These are phyloP conservation scores for Phytophthora colocasiae DNA, from an alignment of 352 stramenopile genomes.

Conservation along the genomic window DNA sequence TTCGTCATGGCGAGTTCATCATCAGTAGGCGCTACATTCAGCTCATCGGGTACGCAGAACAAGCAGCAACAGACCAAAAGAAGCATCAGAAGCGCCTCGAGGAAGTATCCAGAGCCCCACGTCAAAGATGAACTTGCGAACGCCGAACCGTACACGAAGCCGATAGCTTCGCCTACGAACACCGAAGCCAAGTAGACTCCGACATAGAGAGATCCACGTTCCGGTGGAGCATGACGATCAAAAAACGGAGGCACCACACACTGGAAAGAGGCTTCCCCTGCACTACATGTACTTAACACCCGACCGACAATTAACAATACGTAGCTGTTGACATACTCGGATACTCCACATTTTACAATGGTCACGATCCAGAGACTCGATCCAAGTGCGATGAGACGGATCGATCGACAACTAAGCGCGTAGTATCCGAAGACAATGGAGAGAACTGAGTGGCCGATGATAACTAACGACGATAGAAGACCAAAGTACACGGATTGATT, in stretches of 20 bases:
- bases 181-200: slow-evolving; percentile 88
- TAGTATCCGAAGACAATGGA: slow-evolving; percentile 77
- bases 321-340: slow-evolving; percentile 67
- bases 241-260: slow-evolving; percentile 89
- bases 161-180: slow-evolving; percentile 76
- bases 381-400: slow-evolving; percentile 76
- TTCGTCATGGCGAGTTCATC: slow-evolving; percentile 25
- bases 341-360: slow-evolving; percentile 66
- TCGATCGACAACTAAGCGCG: slow-evolving; percentile 74
- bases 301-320: slow-evolving; percentile 72
- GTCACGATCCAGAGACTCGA: slow-evolving; percentile 78
- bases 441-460: slow-evolving; percentile 83
- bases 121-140: slow-evolving; percentile 51
- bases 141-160: slow-evolving; percentile 74
- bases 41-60: slow-evolving; percentile 44
- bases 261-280: slow-evolving; percentile 86
- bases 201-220: slow-evolving; percentile 75
- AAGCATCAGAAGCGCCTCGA: slow-evolving; percentile 77
- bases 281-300: slow-evolving; percentile 77
- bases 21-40: slow-evolving; percentile 36
- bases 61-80: slow-evolving; percentile 61
- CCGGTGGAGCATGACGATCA: slow-evolving; percentile 58
- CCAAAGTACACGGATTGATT: slow-evolving; percentile 61
- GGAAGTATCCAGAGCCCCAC: slow-evolving; percentile 79
- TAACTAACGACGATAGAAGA: slow-evolving; percentile 83